These are phyloP conservation scores for Astrothelium subdiscretum DNA, from an alignment of 495 filamentous ascomycete species.

Conservation along the genomic window DNA sequence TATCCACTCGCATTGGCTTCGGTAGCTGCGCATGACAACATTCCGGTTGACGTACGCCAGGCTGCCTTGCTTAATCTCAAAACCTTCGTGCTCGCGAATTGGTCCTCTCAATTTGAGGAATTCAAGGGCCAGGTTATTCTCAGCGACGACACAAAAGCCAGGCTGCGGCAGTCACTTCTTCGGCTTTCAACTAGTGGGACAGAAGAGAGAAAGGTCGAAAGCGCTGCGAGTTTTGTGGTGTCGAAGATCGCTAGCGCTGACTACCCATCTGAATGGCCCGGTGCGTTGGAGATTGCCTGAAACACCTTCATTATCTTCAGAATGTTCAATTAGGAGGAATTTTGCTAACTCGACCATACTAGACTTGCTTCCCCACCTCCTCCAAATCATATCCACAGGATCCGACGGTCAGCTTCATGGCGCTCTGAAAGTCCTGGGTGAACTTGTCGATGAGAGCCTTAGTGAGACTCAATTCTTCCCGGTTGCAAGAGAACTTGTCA, in stretches of 20 bases:
- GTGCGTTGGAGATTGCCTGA: background rate
- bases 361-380: conserved; percentile 63
- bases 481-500: conserved; percentile 72
- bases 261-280: conserved; percentile 87
- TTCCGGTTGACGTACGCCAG: conserved; percentile 66
- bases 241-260: conserved; percentile 90
- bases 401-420: conserved; percentile 73
- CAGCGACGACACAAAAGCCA: conserved; percentile 56
- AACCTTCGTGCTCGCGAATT: conserved; percentile 66
- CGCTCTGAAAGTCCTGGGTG: conserved; percentile 72
- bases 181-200: conserved; percentile 63
- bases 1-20: conserved; percentile 59
- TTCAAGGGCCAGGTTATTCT: conserved; percentile 51
- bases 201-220: conserved; percentile 74
- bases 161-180: conserved; percentile 57
- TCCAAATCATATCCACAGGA: conserved; percentile 62
- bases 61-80: conserved; percentile 70
- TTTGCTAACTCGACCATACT: background rate
- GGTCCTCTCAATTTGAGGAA: conserved; percentile 59
- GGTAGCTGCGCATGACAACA: conserved; percentile 60
- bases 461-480: conserved; percentile 90
- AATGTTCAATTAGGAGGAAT: background rate
- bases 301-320: background rate
- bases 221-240: conserved; percentile 77
- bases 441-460: conserved; percentile 85